A percentile compares a stretch with the other conserved stretches of the same genome.
Conservation (phyloP, 2,329 filamentous ascomycete genomes). For the Cladorrhinum sp. region DNA sequence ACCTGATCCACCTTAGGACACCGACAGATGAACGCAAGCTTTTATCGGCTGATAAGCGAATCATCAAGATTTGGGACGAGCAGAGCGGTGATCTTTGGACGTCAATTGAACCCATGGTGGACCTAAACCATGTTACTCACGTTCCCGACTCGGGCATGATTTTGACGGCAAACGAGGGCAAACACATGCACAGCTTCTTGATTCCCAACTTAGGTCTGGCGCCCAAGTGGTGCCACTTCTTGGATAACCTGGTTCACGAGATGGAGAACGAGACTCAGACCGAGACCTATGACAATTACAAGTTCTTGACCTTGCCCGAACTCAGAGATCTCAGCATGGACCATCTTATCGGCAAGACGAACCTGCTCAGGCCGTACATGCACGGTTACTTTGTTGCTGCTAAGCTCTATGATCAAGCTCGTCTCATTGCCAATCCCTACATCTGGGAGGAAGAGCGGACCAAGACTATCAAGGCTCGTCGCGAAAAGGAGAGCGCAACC, state of each 20-base stretch:
- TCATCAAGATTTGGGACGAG: slow-evolving; percentile 96
- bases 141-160: slow-evolving; percentile 92
- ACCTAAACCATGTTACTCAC: slow-evolving; percentile 92
- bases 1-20: slow-evolving; percentile 69
- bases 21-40: slow-evolving; percentile 80
- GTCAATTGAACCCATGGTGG: slow-evolving; percentile 88
- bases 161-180: slow-evolving; percentile 92
- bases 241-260: slow-evolving; percentile 97
- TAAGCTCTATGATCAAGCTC: slow-evolving; percentile 90
- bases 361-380: slow-evolving; percentile 92
- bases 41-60: slow-evolving; percentile 86
- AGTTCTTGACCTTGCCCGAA: slow-evolving; percentile 89
- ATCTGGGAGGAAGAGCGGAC: slow-evolving; percentile 88
- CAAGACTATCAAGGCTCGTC: slow-evolving; percentile 90
- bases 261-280: slow-evolving; percentile 82
- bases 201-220: slow-evolving; percentile 90
- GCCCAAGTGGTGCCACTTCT: slow-evolving; percentile 92
- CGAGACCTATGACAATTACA: slow-evolving; percentile 97
- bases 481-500: slow-evolving; percentile 94
- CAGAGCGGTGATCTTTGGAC: slow-evolving; percentile 85
- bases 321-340: slow-evolving; percentile 80
- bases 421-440: slow-evolving; percentile 89
- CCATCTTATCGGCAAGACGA: slow-evolving; percentile 87
- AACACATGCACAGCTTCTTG: slow-evolving; percentile 65
- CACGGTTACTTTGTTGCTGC: slow-evolving; percentile 98